Evolutionary conservation across 768 basidiomycete genomes (phyloP).

Genomic region (Trametes cubensis): DNA sequence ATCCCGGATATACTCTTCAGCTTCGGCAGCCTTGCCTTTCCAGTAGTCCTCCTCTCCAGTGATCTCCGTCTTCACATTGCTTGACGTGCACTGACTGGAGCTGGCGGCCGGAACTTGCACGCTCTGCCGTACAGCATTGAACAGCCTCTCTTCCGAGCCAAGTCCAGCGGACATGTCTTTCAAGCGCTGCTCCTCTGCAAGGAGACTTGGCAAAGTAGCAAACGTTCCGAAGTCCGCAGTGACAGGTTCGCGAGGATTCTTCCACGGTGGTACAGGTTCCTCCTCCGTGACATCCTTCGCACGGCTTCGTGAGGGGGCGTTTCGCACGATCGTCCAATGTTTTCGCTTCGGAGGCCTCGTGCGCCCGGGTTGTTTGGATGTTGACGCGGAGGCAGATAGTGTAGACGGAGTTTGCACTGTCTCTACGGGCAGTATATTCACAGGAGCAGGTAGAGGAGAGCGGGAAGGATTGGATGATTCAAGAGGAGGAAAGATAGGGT

Average conservation of each 20-base stretch:
- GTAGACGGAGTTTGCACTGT: conserved; percentile 22
- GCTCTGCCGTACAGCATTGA: conserved; percentile 27
- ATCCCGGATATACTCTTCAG: conserved; percentile 68
- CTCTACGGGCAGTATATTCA: conserved; percentile 29
- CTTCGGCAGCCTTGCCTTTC: conserved; percentile 52
- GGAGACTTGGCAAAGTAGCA: conserved; percentile 50
- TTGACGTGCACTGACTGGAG: background rate
- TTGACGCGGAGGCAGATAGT: conserved; percentile 16
- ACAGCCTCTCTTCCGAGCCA: conserved; percentile 36
- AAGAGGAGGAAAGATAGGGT: conserved; percentile 55
- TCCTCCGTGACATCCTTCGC: conserved; percentile 56
- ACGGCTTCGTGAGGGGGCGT: conserved; percentile 48
- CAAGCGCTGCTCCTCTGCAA: conserved; percentile 30
- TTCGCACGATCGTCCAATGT: conserved; percentile 66
- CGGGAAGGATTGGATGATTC: conserved; percentile 30
- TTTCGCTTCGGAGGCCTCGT: conserved; percentile 41
- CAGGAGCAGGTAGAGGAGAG: conserved; percentile 32
- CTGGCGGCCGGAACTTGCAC: conserved; percentile 21
- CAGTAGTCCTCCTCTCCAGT: conserved; percentile 44
- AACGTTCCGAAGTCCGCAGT: conserved; percentile 66
- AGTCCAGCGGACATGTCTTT: conserved; percentile 26
- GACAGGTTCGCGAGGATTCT: conserved; percentile 53
- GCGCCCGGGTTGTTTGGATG: conserved; percentile 12
- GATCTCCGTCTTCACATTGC: conserved; percentile 25
- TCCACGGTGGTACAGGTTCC: conserved; percentile 46